Conservation (phyloP, 2,329 filamentous ascomycete genomes). For the Chaetomium globosum region DNA sequence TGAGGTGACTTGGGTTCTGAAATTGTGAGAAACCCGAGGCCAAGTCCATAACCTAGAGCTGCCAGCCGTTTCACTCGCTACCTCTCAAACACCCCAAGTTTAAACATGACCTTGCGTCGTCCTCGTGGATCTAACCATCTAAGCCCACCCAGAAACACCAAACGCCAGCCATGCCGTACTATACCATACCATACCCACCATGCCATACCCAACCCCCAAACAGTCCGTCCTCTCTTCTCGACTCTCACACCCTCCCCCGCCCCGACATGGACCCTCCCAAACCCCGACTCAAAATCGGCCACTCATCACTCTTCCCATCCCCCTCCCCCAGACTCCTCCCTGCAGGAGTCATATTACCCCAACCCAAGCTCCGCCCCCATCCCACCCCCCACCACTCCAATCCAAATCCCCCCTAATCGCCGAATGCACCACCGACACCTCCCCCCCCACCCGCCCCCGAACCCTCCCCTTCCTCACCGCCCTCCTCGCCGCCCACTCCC, state of each 20-base stretch:
- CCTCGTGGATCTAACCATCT: background rate
- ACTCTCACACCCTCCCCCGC: background rate
- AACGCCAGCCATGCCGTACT: background rate
- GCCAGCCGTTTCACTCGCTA: background rate
- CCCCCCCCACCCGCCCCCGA: background rate
- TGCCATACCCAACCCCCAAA: background rate
- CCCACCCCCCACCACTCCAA: background rate
- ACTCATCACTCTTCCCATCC: constrained; percentile 26
- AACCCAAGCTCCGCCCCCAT: background rate
- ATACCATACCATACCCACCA: background rate
- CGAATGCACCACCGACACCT: constrained; percentile 7
- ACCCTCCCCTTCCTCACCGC: background rate
- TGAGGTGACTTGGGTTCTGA: no score
- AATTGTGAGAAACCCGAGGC: background rate
- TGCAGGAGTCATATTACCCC: background rate
- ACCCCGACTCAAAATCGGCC: constrained; percentile 24
- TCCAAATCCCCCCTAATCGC: background rate
- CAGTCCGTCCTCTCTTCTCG: background rate
- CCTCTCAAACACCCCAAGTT: background rate
- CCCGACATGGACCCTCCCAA: background rate
- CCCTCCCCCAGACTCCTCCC: background rate
- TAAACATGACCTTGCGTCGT: constrained; percentile 1
- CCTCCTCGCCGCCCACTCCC: constrained; percentile 10
- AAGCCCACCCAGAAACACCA: background rate
- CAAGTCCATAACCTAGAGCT: background rate